Base-by-base conservation (phyloP, 2,329 filamentous ascomycete genomes). In the Scytalidium sp. region DNA sequence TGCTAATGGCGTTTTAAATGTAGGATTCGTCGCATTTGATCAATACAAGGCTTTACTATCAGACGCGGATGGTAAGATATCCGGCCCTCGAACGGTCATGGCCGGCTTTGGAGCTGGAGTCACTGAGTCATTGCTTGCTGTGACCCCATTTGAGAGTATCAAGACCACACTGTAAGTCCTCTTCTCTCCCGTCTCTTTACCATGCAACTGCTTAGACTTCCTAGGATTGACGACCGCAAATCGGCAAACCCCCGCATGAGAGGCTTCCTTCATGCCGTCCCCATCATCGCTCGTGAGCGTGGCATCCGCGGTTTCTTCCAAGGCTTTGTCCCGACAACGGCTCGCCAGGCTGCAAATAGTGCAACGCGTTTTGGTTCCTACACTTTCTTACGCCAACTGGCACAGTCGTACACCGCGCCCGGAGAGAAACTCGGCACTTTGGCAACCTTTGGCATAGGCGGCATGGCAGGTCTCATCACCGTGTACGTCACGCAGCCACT, bases 121-220 rank as follows among this genome's bases (percentile, higher is more conserved):
- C 46, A 97, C 93, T 2, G 94, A 99, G 74, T 95, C 89, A 3
- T 73, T 97, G 46, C 74, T 99, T 3, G 94, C 94, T 10, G 94
- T 99, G 27, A 99, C 94, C 27, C 94, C 94, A 0, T 97, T 95
- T 51, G 94, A 99, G 73, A 95, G 90, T 63, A 97, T 99, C 72
- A 99, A 99, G 78, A 99, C 94, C 45, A 95, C 95, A 60, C 75
- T 99, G 80, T 88, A 67, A 47, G 43, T 56, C 3, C 4, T 10
- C 20, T 42, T 27, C n/a, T 17, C 13, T 36, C 23, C 8, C 21
- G 36, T 40, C 5, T 19, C 4, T 9, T 22, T 19, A 7, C 7
- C 13, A 45, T 17, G 25, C 10, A n/a, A 4, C 13, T 43, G 15
- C 45, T 50, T 39, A 46, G 6, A 45, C 46, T 2, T 9, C 9